Evolutionary conservation across 306 rosid genomes (phyloP).

Genomic region (Herpetospermum pedunculosum): DNA sequence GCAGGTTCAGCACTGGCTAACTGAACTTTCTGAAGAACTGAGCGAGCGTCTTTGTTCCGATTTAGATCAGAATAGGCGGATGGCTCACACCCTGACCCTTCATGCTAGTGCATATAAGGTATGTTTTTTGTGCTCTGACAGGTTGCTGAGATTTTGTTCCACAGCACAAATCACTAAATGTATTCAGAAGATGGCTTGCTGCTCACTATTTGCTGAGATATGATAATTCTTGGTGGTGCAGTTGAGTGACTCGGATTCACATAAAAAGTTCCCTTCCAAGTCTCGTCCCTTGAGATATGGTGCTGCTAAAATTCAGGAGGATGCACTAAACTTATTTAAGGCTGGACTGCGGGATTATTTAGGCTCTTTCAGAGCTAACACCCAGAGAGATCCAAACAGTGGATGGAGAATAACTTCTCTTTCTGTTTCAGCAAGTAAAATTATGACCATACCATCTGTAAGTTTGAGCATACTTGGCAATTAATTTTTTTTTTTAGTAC

Average conservation of each 20-base stretch:
- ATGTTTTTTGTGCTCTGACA: constrained; percentile 2
- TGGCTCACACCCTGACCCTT: constrained; percentile 67
- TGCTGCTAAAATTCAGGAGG: constrained; percentile 80
- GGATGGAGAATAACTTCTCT: constrained; percentile 75
- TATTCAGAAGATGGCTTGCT: not conserved
- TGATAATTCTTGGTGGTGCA: constrained; percentile 29
- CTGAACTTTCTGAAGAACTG: constrained; percentile 72
- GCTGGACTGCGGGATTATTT: constrained; percentile 71
- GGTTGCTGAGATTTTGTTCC: not conserved
- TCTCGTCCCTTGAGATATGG: constrained; percentile 90
- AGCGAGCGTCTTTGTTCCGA: constrained; percentile 71
- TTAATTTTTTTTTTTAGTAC: not conserved
- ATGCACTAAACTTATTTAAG: constrained; percentile 72
- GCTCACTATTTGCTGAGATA: constrained; percentile 8
- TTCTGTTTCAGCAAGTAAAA: constrained; percentile 82
- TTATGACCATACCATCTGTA: constrained; percentile 74
- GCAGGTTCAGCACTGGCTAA: constrained; percentile 86
- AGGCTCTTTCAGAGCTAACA: constrained; percentile 31
- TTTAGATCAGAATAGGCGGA: constrained; percentile 70
- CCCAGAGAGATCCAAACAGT: constrained; percentile 32
- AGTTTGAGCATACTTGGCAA: constrained; percentile 26
- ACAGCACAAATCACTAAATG: not conserved
- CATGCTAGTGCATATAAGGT: constrained; percentile 81
- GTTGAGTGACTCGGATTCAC: constrained; percentile 54
- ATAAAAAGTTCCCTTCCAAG: constrained; percentile 78